phyloP scores from a whole-genome alignment of 1,284 basidiomycete species.

The Trametes pubescens region DNA sequence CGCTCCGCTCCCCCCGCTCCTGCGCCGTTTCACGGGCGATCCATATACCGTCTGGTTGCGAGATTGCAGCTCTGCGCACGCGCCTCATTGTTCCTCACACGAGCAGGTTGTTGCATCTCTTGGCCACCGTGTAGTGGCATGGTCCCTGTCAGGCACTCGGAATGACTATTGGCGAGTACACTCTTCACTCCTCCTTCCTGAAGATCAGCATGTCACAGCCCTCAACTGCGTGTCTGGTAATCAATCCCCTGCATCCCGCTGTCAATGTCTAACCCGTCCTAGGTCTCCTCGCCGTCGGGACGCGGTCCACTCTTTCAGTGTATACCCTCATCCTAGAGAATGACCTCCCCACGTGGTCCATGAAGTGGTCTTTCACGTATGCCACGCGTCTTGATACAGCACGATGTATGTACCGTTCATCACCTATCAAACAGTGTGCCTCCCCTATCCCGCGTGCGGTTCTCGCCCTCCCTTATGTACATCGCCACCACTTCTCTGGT shows the following conservation, averaged over 20 bases:
- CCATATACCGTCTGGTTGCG: no score
- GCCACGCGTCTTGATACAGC: slow-evolving; percentile 35
- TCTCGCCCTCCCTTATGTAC: slow-evolving; percentile 79
- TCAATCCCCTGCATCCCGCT: background rate
- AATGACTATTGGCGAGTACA: slow-evolving; percentile 77
- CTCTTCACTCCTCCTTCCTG: slow-evolving; percentile 73
- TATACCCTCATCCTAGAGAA: slow-evolving; percentile 81
- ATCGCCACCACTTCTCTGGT: slow-evolving; percentile 72
- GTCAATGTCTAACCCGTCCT: slow-evolving; percentile 27
- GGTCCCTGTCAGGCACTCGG: slow-evolving; percentile 72
- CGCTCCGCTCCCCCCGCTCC: no score
- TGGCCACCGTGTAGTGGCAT: slow-evolving; percentile 70
- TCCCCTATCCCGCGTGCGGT: slow-evolving; percentile 60
- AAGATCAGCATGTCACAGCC: slow-evolving; percentile 60
- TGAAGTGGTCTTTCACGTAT: slow-evolving; percentile 74
- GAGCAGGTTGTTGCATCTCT: slow-evolving; percentile 75
- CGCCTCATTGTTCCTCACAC: slow-evolving; percentile 13
- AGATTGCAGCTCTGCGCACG: background rate
- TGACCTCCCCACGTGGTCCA: slow-evolving; percentile 81
- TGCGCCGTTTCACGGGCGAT: no score
- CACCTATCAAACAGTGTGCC: slow-evolving; percentile 48
- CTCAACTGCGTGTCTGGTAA: slow-evolving; percentile 77
- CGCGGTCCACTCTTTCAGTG: slow-evolving; percentile 63
- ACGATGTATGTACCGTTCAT: slow-evolving; percentile 26
- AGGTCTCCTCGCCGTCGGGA: slow-evolving; percentile 80